These are phyloP conservation scores for Glycine soja DNA, from an alignment of 306 rosid species.

Conservation along the genomic window DNA sequence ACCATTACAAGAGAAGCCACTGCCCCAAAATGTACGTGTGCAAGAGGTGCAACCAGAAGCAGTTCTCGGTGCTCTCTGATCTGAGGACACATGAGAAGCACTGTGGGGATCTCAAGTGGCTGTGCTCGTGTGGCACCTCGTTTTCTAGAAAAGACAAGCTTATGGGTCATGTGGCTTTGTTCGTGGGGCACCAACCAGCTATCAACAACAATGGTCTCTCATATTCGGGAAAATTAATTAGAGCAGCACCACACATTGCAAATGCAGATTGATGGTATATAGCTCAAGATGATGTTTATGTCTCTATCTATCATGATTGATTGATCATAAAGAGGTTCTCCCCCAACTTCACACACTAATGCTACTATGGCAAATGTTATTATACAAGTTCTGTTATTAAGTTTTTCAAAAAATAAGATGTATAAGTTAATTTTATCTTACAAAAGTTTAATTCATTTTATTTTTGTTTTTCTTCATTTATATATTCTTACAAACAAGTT, in stretches of 20 bases:
- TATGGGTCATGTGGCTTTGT: slow-evolving; percentile 88
- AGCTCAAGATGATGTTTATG: slow-evolving; percentile 17
- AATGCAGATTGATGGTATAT: slow-evolving; percentile 20
- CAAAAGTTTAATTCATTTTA: too few species aligned
- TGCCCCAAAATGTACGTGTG: slow-evolving; percentile 97
- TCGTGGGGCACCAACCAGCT: slow-evolving; percentile 70
- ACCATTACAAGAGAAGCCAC: slow-evolving; percentile 93
- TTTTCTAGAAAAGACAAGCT: slow-evolving; percentile 96
- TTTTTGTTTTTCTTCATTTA: too few species aligned
- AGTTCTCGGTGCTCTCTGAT: slow-evolving; percentile 92
- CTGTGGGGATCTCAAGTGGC: slow-evolving; percentile 90
- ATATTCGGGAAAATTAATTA: slow-evolving; percentile 2
- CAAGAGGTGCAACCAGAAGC: slow-evolving; percentile 83
- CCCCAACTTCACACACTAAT: slow-evolving; percentile 3
- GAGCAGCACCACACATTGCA: slow-evolving; percentile 30
- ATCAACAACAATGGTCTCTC: slow-evolving; percentile 20
- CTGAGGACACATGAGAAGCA: slow-evolving; percentile 94
- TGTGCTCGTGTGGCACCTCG: slow-evolving; percentile 89
- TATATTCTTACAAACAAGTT: too few species aligned
- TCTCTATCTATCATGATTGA: neutral
- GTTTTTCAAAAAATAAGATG: too few species aligned
- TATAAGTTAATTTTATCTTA: too few species aligned
- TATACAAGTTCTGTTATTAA: too few species aligned
- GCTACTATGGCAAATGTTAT: too few species aligned
- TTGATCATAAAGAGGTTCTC: slow-evolving; percentile 17